Percentiles rank a stretch among this genome's conserved stretches.
These are phyloP conservation scores for Macadamia integrifolia DNA, from an alignment of 164 flowering plant genomes.

Conservation along the genomic window DNA sequence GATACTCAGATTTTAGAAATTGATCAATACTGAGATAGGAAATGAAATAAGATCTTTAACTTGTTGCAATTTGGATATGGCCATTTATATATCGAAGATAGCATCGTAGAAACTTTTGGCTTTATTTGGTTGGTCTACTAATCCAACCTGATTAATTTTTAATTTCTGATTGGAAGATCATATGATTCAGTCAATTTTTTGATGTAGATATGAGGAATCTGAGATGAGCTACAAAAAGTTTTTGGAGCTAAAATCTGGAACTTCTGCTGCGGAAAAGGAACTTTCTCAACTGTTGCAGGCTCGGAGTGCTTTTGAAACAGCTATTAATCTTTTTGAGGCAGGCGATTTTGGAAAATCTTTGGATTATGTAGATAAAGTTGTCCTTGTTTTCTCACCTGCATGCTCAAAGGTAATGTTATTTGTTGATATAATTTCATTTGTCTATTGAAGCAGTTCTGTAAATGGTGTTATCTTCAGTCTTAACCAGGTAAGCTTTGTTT, in stretches of 20 bases:
- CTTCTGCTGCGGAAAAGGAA: conserved; percentile 75
- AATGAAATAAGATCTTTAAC: no score
- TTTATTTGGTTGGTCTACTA: neutral
- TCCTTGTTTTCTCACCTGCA: conserved; percentile 89
- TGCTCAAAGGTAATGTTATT: conserved; percentile 57
- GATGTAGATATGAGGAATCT: conserved; percentile 89
- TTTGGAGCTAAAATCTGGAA: conserved; percentile 71
- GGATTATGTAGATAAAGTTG: conserved; percentile 81
- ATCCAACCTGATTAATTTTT: no score
- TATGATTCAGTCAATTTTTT: conserved; percentile 51
- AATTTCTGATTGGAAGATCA: conserved; percentile 38
- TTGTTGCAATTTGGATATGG: neutral
- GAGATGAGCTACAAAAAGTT: conserved; percentile 70
- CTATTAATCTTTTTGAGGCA: conserved; percentile 53
- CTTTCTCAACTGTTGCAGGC: conserved; percentile 83
- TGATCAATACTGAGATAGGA: no score
- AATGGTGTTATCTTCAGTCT: neutral
- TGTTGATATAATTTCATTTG: neutral
- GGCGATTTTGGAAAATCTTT: conserved; percentile 67
- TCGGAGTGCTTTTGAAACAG: conserved; percentile 60
- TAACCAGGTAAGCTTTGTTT: neutral
- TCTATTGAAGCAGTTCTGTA: neutral
- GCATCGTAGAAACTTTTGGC: neutral
- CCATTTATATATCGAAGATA: neutral
- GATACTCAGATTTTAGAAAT: no score